phyloP scores from a whole-genome alignment of 2,329 filamentous ascomycete species.

The Pseudogymnoascus sp. region DNA sequence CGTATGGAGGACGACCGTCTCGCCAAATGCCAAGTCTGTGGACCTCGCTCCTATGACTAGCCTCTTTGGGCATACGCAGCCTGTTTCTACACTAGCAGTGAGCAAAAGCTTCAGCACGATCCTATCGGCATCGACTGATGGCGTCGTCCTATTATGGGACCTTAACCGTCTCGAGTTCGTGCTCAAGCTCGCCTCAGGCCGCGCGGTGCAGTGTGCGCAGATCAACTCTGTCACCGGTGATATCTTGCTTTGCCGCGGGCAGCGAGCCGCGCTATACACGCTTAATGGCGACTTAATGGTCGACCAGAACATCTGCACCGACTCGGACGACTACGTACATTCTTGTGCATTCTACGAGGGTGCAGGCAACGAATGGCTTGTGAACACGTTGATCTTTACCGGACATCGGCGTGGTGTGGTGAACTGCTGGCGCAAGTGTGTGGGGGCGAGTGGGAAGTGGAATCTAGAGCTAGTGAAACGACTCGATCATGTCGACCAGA shows the following conservation, averaged over 20 bases:
- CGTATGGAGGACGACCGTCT: conserved; percentile 63
- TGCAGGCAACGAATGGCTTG: conserved; percentile 85
- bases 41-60: conserved; percentile 74
- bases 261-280: conserved; percentile 71
- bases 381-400: conserved; percentile 79
- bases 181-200: conserved; percentile 57
- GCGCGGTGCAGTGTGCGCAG: conserved; percentile 62
- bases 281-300: conserved; percentile 81
- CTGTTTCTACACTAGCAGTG: conserved; percentile 75
- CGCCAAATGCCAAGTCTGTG: conserved; percentile 57
- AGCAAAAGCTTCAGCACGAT: conserved; percentile 85
- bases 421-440: conserved; percentile 62
- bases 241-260: conserved; percentile 75
- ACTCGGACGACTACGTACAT: conserved; percentile 67
- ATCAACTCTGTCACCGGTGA: conserved; percentile 91
- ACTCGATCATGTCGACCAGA: conserved; percentile 71
- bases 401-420: conserved; percentile 80
- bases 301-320: conserved; percentile 71
- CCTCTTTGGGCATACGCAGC: conserved; percentile 82
- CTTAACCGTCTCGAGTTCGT: conserved; percentile 86
- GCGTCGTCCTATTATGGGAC: conserved; percentile 86
- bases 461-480: conserved; percentile 70
- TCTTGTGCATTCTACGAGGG: conserved; percentile 92
- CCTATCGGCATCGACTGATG: conserved; percentile 74
- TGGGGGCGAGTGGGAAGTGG: conserved; percentile 59